Evolutionary conservation across 495 filamentous ascomycete genomes (phyloP).

Genomic region (Lepidopterella palustris): DNA sequence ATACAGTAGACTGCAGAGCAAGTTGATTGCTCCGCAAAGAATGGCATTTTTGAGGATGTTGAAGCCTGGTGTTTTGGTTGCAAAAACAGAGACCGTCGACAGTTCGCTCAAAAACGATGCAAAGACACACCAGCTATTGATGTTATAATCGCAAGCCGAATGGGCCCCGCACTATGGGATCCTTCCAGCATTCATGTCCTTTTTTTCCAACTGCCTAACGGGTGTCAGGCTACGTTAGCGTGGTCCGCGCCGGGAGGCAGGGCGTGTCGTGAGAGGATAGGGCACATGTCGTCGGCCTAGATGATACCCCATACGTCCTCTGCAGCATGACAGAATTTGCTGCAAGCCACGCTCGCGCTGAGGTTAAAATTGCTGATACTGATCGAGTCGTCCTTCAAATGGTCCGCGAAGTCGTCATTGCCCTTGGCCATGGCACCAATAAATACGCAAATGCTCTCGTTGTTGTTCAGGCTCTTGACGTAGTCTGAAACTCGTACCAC

Average conservation of each 20-base stretch:
- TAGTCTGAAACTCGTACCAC: constrained; percentile 86
- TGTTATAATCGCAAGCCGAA: constrained; percentile 48
- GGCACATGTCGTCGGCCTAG: constrained; percentile 37
- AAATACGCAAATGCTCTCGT: constrained; percentile 94
- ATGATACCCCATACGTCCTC: constrained; percentile 95
- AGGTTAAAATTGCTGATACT: constrained; percentile 97
- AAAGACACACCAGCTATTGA: constrained; percentile 38
- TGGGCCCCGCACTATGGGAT: constrained; percentile 30
- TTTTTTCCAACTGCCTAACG: neutral
- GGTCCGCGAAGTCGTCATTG: constrained; percentile 88
- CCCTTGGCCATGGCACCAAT: constrained; percentile 99
- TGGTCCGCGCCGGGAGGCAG: neutral
- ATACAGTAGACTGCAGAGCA: constrained; percentile 41
- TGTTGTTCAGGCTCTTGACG: constrained; percentile 63
- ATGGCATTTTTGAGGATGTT: constrained; percentile 68
- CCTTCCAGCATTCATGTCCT: constrained; percentile 19
- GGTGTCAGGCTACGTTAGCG: constrained; percentile 1
- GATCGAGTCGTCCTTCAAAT: constrained; percentile 92
- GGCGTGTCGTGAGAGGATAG: constrained; percentile 21
- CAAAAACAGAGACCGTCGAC: constrained; percentile 66
- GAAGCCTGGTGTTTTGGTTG: constrained; percentile 75
- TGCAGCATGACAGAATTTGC: constrained; percentile 97
- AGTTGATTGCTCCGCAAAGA: constrained; percentile 63
- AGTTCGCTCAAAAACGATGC: constrained; percentile 42
- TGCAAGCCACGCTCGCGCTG: constrained; percentile 94